Percentiles rank a stretch among this genome's conserved stretches.
Evolutionary conservation across 306 rosid species (phyloP).

Genomic region (Dalbergia cultrata): DNA sequence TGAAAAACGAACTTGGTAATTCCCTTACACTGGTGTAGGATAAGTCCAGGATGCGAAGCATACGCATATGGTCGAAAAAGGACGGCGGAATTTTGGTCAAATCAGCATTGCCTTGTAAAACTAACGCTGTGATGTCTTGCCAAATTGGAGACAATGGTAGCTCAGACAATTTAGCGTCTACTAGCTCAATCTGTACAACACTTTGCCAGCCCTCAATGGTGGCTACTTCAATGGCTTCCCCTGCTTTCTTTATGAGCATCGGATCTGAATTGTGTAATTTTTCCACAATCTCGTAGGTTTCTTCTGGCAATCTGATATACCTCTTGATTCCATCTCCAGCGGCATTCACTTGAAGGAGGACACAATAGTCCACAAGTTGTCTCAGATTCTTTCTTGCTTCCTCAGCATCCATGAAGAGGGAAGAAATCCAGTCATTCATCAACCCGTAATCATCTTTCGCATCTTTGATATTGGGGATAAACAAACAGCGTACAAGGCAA

Average conservation of each 20-base stretch:
- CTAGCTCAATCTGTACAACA: background rate
- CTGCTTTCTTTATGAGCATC: background rate
- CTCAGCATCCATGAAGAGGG: background rate
- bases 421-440: slow-evolving; percentile 1
- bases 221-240: slow-evolving; percentile 23
- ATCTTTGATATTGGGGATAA: background rate
- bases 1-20: slow-evolving; percentile 19
- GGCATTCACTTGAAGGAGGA: background rate
- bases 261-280: background rate
- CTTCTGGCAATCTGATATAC: background rate
- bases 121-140: background rate
- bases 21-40: slow-evolving; percentile 36
- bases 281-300: background rate
- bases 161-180: slow-evolving; percentile 27
- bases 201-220: slow-evolving; percentile 1
- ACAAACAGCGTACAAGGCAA: background rate
- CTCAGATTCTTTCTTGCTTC: background rate
- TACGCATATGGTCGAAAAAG: slow-evolving; percentile 37
- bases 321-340: no score
- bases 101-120: slow-evolving; percentile 24
- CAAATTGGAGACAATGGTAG: slow-evolving; percentile 34
- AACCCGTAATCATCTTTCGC: background rate
- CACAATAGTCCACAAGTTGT: background rate
- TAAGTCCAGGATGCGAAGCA: slow-evolving; percentile 33
- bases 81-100: slow-evolving; percentile 5